Evolutionary conservation across 2,329 filamentous ascomycete genomes (phyloP).

Genomic region (Myriangium duriaei): DNA sequence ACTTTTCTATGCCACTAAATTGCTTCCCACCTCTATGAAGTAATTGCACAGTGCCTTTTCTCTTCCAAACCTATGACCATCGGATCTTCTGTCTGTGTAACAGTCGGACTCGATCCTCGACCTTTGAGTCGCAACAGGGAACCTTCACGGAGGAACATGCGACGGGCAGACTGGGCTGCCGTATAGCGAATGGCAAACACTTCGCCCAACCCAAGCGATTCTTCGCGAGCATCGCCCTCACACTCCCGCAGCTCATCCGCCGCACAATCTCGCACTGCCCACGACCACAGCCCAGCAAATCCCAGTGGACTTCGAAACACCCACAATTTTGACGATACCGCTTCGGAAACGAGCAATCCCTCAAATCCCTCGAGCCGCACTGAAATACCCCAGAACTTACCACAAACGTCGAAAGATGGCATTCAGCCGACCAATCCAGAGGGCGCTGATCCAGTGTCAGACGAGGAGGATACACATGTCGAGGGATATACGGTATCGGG

Average conservation of each 20-base stretch:
- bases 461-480: slow-evolving; percentile 15
- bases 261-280: slow-evolving; percentile 5
- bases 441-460: slow-evolving; percentile 20
- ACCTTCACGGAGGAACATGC: too few species aligned
- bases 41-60: too few species aligned
- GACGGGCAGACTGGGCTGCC: slow-evolving; percentile 4
- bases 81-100: too few species aligned
- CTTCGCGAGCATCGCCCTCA: slow-evolving; percentile 1
- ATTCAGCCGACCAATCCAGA: slow-evolving; percentile 22
- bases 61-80: too few species aligned
- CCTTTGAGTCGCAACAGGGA: too few species aligned
- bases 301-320: slow-evolving; percentile 11
- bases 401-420: slow-evolving; percentile 18
- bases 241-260: slow-evolving; percentile 7
- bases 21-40: too few species aligned
- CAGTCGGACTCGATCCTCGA: too few species aligned
- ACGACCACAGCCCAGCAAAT: slow-evolving; percentile 9
- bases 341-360: neutral
- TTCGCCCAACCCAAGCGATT: neutral
- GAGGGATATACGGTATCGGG: slow-evolving; percentile 16
- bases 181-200: slow-evolving; percentile 9
- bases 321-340: slow-evolving; percentile 9
- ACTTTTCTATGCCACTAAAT: too few species aligned
- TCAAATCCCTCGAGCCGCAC: slow-evolving; percentile 2
- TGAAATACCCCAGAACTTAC: slow-evolving; percentile 10